Percentiles rank a stretch among this genome's conserved stretches.
Evolutionary conservation across 2,329 filamentous ascomycete genomes (phyloP).

Genomic region (Cercospora brassicicola): DNA sequence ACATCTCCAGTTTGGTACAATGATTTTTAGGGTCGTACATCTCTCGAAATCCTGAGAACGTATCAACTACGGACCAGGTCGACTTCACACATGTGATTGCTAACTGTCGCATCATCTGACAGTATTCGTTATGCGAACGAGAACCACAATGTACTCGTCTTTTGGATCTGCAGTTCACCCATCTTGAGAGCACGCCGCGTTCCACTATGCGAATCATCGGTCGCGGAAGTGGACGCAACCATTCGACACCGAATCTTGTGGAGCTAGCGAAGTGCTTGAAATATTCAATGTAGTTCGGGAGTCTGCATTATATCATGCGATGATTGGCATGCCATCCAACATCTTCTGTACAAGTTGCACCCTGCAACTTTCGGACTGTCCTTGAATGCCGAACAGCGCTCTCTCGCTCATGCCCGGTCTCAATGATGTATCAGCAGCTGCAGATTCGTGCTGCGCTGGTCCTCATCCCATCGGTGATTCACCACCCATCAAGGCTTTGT

Average conservation of each 20-base stretch:
- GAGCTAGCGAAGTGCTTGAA: background rate
- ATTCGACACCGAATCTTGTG: background rate
- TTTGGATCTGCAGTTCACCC: background rate
- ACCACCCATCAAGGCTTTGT: conserved; percentile 14
- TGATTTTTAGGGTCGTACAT: background rate
- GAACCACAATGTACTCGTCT: background rate
- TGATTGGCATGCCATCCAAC: background rate
- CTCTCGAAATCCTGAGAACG: background rate
- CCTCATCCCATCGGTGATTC: background rate
- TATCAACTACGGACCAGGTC: background rate
- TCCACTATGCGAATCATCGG: background rate
- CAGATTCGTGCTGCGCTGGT: background rate
- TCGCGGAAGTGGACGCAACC: background rate
- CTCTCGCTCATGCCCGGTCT: background rate
- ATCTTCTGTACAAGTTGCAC: background rate
- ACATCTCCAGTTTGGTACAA: background rate
- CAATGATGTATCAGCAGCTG: background rate
- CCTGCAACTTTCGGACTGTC: background rate
- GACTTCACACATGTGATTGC: background rate
- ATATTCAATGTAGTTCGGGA: background rate
- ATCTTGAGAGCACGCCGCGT: background rate
- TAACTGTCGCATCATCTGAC: background rate
- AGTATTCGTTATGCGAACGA: background rate
- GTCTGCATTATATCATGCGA: background rate
- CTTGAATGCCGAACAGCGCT: background rate